Percentiles rank a stretch among this genome's conserved stretches.
Evolutionary conservation across 2,329 filamentous ascomycete genomes (phyloP).

Genomic region (Podosphaera xanthii): DNA sequence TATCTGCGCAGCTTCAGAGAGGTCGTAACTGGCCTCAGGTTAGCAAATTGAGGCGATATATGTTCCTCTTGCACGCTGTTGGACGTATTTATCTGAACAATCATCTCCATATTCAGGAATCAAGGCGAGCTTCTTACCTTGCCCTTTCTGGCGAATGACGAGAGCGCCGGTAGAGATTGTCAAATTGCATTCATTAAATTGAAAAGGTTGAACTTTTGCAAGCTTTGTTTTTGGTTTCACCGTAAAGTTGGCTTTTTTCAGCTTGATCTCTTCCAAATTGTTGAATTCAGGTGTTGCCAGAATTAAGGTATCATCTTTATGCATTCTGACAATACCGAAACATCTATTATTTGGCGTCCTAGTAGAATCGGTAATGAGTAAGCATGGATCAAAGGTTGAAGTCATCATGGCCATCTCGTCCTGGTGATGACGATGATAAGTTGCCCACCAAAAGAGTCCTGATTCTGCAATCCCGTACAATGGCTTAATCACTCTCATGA

Average conservation of each 20-base stretch:
- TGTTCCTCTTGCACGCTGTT: no score
- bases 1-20: constrained; percentile 1
- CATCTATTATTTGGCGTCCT: background rate
- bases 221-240: background rate
- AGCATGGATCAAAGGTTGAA: background rate
- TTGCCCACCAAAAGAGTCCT: constrained; percentile 1
- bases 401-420: background rate
- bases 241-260: no score
- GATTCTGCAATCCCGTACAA: constrained; percentile 1
- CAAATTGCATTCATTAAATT: constrained; percentile 1
- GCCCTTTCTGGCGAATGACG: background rate
- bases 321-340: background rate
- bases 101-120: no score
- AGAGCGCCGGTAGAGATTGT: background rate
- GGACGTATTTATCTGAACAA: no score
- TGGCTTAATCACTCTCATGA: background rate
- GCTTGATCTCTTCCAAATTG: no score
- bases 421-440: constrained; percentile 1
- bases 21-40: background rate
- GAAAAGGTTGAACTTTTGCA: background rate
- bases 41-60: no score
- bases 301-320: background rate
- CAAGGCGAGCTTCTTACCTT: background rate
- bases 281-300: background rate
- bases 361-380: background rate